These are phyloP conservation scores for Fraxinus baroniana DNA, from an alignment of 305 asterid genomes.

Conservation along the genomic window DNA sequence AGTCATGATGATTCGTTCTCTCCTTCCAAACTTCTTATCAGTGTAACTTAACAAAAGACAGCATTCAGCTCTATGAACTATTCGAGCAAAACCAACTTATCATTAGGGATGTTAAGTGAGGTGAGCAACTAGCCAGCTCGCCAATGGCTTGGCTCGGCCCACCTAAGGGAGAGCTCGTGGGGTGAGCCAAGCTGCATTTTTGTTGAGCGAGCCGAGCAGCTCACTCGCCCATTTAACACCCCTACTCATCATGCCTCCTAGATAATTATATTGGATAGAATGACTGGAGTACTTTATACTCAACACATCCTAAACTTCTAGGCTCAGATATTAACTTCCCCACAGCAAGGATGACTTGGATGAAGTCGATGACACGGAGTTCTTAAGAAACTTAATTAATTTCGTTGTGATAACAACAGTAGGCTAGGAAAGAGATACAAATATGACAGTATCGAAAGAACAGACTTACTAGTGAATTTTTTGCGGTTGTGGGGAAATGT, in stretches of 20 bases:
- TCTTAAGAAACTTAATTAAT: background rate
- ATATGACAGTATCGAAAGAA: background rate
- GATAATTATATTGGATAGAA: too few relatives aligned
- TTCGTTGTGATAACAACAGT: background rate
- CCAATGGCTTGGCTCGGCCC: background rate
- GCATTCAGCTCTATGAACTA: background rate
- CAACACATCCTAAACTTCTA: background rate
- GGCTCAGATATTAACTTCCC: background rate
- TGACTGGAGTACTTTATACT: too few relatives aligned
- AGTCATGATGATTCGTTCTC: background rate
- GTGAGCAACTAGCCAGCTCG: background rate
- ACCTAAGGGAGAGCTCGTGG: background rate
- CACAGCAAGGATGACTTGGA: background rate
- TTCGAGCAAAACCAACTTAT: background rate
- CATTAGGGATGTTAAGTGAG: background rate
- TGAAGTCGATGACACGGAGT: background rate
- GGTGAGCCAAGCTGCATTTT: background rate
- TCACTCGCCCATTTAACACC: background rate
- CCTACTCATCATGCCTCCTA: background rate
- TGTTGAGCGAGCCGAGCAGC: background rate
- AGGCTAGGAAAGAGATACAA: background rate
- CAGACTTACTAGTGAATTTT: slow-evolving; percentile 26
- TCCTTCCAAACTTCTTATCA: background rate
- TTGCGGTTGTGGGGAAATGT: slow-evolving; percentile 31
- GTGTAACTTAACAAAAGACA: background rate